Evolutionary conservation across 2,329 filamentous ascomycete genomes (phyloP), one percentile per base, ranked within the genome.

Genomic region (Metarhizium anisopliae): DNA sequence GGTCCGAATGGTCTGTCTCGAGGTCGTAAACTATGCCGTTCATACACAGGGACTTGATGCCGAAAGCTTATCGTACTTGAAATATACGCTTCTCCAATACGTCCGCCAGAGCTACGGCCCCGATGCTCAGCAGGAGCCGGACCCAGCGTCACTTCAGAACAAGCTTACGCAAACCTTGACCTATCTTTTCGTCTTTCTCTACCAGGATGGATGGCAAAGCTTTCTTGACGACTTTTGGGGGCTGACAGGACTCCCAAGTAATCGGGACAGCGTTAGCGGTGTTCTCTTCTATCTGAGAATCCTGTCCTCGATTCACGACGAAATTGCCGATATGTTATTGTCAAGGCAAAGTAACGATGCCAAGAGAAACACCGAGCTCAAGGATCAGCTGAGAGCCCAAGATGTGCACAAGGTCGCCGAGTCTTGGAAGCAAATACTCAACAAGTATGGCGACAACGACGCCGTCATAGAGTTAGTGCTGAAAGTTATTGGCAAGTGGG

Each of bases 91-190:
- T 61, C 78, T 96, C 74, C 81, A 83, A 63, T 96, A 97, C 71
- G 80, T 94, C 58, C 83, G 83, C 61, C 82, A 86, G 64, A 84
- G 81, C 51, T 97, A 96, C 70, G 81, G 84, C 54, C 75, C 79
- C 43, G 76, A 76, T 38, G 71, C 76, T 10, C 78, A 81, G 55
- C 79, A 81, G 56, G 76, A 78, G 57, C 74, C 85, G 60, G 94
- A 99, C 68, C 83, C 86, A 8, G 70, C 83, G 29, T 82, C 83
- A 61, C 86, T 99, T 47, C 93, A 97, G 73, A 99, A 97, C 76
- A 99, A 99, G 74, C 83, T 99, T 62, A 92, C 93, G 50, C 94
- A 99, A 74, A 96, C 92, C 13, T 76, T 99, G 64, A 99, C 94
- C 10, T 94, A 90, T 67, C 84, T 99, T 52, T 99, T 99, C 71